phyloP scores from a whole-genome alignment of 257 asterid genomes.

The Capsicum rhomboideum region DNA sequence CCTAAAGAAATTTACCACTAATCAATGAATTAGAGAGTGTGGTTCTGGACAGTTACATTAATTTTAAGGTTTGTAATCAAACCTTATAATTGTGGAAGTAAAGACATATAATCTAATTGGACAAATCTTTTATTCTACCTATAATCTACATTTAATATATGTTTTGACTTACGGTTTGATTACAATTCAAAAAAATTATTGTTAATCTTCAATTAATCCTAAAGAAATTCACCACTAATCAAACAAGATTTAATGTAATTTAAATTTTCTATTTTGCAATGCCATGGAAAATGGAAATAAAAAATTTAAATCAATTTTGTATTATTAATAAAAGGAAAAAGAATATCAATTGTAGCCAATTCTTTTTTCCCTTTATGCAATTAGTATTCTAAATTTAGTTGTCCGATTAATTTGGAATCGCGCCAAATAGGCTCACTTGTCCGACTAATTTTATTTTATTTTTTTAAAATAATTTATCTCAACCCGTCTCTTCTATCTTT shows the following conservation, averaged over 20 bases:
- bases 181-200: background rate
- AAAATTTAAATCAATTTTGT: too few relatives aligned
- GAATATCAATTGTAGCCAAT: background rate
- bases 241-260: background rate
- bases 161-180: background rate
- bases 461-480: background rate
- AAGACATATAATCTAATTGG: background rate
- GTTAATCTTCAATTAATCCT: background rate
- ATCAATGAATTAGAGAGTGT: background rate
- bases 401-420: too few relatives aligned
- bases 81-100: background rate
- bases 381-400: too few relatives aligned
- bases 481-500: background rate
- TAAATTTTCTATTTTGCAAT: background rate
- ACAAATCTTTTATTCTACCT: background rate
- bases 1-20: background rate
- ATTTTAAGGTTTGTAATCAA: background rate
- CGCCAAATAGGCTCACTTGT: background rate
- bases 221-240: background rate
- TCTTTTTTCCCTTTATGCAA: background rate
- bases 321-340: background rate
- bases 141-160: background rate
- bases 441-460: background rate
- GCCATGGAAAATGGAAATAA: background rate
- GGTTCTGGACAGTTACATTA: background rate